Base-by-base conservation (phyloP, 129 eudicot species). In the Pittosporum tobira region DNA sequence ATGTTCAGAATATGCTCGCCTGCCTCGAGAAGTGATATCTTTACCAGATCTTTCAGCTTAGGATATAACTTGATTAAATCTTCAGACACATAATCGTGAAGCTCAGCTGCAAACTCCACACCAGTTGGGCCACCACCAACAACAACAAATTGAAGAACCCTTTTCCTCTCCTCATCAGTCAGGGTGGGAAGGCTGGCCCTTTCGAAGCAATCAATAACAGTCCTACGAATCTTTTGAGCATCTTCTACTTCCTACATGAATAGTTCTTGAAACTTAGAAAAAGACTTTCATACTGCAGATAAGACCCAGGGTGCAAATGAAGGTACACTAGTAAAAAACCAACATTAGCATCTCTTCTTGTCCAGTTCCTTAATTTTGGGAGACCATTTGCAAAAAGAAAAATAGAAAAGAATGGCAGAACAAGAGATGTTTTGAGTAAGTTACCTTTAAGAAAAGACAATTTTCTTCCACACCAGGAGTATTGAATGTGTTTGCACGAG, bases 121-220 rank as follows among this genome's bases (percentile, higher is more conserved):
- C 96, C 96, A 6, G 94, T 83, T 47, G 96, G 96, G 23, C 96
- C 96, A 25, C 96, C 96, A 65, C 96, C 96, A 59, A 88, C 96
- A 60, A 88, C 68, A 54, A 88, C 96, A 78, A 88, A 88, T 66
- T 81, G 84, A 71, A 88, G 96, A 52, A 78, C 61, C 59, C 73
- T 71, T 61, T 66, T 73, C 66, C 83, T 83, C 78, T 88, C 96
- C 53, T 88, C 96, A 54, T 88, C 86, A 62, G 71, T 83, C 42
- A 88, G 64, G 69, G 51, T 80, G 45, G 96, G 96, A 38, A 88
- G 61, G 64, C 81, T 78, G 10, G 96, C 96, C 67, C 68, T 88
- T 54, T 88, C 96, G 56, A 88, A 88, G 71, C 96, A 83, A 62
- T 88, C 88, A 55, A 88, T 71, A 40, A 88, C 79, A 10, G 71